Base-by-base conservation (phyloP, 1,284 basidiomycete species). In the Microbotryomycetes sp. region DNA sequence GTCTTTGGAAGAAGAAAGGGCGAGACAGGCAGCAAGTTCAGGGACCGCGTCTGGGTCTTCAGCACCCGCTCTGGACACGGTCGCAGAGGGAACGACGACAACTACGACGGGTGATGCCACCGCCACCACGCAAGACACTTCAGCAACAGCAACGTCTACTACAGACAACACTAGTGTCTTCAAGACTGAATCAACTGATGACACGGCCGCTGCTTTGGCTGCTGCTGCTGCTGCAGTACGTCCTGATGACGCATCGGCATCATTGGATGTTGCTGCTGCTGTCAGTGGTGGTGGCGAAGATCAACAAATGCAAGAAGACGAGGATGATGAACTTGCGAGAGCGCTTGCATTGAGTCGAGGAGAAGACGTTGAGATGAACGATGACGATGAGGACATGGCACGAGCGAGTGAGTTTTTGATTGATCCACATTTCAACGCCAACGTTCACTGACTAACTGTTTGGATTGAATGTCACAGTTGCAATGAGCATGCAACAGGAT, bases 1-100 rank as follows among this genome's bases (percentile, higher is more conserved):
- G 86, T 97, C 93, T 0, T 85, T 98, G 81, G 90, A 97, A 77
- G 94, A 98, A 77, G 94, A 93, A 64, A 86, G 89, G 74, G 92
- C 92, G 32, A 84, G 92, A 25, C 88, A 89, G 78, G 86, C 84
- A n/a, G 87, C 84, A 6, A 67, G 77, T 0, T 42, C 63, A 6
- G 59, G 77, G 22, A 60, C 77, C 2, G 66, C 78, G 6, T 50
- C 74, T 36, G 68, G 76, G 4, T 64, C 78, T 1, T 71, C 80
- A 16, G 68, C 78, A 14, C 67, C 78, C 31, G 65, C 77, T 22
- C 73, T 62, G 49, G 66, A 64, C 48, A 55, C 66, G 3, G 66
- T 67, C 6, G 60, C 66, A 0, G 63, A 67, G 42, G 60, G 58
- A 31, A 52, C 60, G 28, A 50, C 60, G 16, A 57, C 65, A 23